Conservation (phyloP, 2,329 filamentous ascomycete species). For the Fusarium sp. region DNA sequence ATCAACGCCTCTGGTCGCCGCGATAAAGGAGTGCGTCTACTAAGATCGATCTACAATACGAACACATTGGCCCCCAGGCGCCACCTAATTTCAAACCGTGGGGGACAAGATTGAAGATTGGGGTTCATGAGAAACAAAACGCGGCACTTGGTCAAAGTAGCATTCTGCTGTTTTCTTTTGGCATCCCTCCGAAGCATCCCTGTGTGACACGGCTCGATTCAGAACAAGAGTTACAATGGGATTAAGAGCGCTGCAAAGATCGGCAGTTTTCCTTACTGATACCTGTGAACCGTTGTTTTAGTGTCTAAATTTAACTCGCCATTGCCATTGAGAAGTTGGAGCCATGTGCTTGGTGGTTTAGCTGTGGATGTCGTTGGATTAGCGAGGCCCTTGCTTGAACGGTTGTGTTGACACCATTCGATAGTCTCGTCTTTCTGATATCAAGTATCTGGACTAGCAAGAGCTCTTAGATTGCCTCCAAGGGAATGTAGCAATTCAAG, state of each 20-base stretch:
- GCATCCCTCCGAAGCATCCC: slow-evolving; percentile 6
- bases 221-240: slow-evolving; percentile 4
- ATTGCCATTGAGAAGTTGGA: neutral
- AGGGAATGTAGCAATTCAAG: too few relatives aligned
- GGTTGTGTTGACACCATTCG: neutral
- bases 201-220: slow-evolving; percentile 2
- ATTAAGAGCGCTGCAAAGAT: slow-evolving; percentile 13
- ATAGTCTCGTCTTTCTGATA: neutral
- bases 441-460: too few relatives aligned
- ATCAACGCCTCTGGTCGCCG: neutral
- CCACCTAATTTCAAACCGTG: slow-evolving; percentile 36
- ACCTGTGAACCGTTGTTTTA: slow-evolving; percentile 3
- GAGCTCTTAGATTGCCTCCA: too few relatives aligned
- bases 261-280: slow-evolving; percentile 9
- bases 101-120: slow-evolving; percentile 7
- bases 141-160: neutral
- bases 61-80: slow-evolving; percentile 16
- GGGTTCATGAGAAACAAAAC: neutral
- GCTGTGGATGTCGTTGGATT: neutral
- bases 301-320: neutral
- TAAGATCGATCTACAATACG: slow-evolving; percentile 23
- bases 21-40: slow-evolving; percentile 1
- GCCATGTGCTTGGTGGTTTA: neutral
- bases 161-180: neutral
- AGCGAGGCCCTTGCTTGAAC: neutral